phyloP scores from a whole-genome alignment of 768 basidiomycete genomes.

The Collybia sordida region DNA sequence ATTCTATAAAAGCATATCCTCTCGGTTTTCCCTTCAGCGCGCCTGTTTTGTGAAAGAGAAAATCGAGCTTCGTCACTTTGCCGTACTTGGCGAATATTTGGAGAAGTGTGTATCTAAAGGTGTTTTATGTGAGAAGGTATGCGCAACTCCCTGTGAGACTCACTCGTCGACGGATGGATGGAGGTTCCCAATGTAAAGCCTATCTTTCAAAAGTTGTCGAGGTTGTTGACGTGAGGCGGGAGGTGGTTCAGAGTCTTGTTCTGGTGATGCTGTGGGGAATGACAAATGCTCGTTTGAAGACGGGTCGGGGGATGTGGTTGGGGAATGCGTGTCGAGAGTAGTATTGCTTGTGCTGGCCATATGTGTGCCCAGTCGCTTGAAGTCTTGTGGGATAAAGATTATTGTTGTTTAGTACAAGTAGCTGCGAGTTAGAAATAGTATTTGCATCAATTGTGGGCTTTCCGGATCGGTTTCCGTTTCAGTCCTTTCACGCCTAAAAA shows the following conservation, averaged over 20 bases:
- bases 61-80: conserved; percentile 90
- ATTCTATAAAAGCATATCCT: conserved; percentile 95
- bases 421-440: too few relatives aligned
- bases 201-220: conserved; percentile 55
- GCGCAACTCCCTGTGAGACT: conserved; percentile 16
- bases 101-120: conserved; percentile 75
- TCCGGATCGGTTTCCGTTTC: too few relatives aligned
- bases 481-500: too few relatives aligned
- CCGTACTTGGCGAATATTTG: conserved; percentile 92
- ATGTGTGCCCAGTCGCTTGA: background rate
- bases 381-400: background rate
- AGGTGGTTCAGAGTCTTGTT: conserved; percentile 16
- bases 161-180: conserved; percentile 88
- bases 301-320: background rate
- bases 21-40: conserved; percentile 88
- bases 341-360: background rate
- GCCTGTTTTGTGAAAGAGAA: conserved; percentile 92
- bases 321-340: background rate
- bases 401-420: too few relatives aligned
- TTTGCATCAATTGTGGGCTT: too few relatives aligned
- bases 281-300: conserved; percentile 17
- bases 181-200: conserved; percentile 90
- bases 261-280: conserved; percentile 17
- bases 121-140: background rate
- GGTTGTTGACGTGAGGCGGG: conserved; percentile 15